Evolutionary conservation across 2,329 filamentous ascomycete species (phyloP), one percentile per base, ranked within the genome.

Genomic region (Penicillium vulpinum): DNA sequence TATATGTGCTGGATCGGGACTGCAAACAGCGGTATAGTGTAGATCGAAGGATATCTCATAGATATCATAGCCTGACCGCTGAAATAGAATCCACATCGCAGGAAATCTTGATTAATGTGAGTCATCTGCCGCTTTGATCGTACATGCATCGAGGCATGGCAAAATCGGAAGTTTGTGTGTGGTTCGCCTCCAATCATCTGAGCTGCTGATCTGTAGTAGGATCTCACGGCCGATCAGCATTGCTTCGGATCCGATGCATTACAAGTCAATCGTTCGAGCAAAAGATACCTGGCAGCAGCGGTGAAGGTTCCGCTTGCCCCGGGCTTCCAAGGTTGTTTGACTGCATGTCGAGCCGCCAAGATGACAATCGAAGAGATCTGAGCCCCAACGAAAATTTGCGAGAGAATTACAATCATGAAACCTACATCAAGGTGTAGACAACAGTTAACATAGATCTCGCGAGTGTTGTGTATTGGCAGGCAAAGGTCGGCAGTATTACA

Each of bases 401-500:
- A 35, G 21, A 35, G 21, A 26, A 18, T 15, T 21, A 22, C 10
- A 31, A 5, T 7, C 5, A 26, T 29, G 13, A 48, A 39, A 47
- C 16, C n/a, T n/a, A 31, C 24, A 11, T 2, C 15, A 39, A 24
- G 8, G 2, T 28, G 18, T 31, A 4, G 13, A n/a, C 16, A 22
- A 22, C 10, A 28, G 26, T 24, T 16, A 24, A 29, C 24, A 24
- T 21, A 38, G 11, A 44, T 7, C n/a, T 31, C 36, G 26, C 1
- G 24, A 16, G 21, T 31, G 9, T n/a, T 1, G n/a, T 39, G 8
- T 21, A 39, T 3, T 21, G 29, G 31, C n/a, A 24, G 47, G 40
- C 8, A 36, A n/a, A 22, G 24, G 10, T 38, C 18, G 63, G 64
- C 64, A 66, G 63, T 56, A 65, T 62, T 57, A 61, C 58, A 64